Evolutionary conservation across 73 alveolate genomes (phyloP).

Genomic region (Durusdinium trenchii): DNA sequence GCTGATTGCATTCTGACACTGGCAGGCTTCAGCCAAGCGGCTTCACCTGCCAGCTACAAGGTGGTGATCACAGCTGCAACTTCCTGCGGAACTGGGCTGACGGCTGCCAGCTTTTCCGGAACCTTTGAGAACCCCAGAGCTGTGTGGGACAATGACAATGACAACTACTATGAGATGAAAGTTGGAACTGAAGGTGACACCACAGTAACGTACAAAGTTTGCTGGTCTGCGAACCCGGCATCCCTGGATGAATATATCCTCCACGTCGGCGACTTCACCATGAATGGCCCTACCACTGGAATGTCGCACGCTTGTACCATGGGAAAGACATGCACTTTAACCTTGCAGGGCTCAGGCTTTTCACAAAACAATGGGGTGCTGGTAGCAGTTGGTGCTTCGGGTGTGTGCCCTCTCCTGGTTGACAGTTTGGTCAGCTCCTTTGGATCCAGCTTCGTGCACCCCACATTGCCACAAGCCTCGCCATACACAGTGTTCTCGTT

Average conservation of each 20-base stretch:
- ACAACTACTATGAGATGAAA: constrained; percentile 80
- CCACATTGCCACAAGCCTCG: constrained; percentile 52
- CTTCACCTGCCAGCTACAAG: constrained; percentile 58
- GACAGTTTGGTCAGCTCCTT: constrained; percentile 58
- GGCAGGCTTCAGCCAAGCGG: constrained; percentile 73
- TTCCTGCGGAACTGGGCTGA: constrained; percentile 40
- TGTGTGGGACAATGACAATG: constrained; percentile 88
- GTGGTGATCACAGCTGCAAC: constrained; percentile 9
- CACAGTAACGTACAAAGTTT: constrained; percentile 42
- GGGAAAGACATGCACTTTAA: constrained; percentile 49
- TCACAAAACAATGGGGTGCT: constrained; percentile 21
- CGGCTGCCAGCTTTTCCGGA: constrained; percentile 64
- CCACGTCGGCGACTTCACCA: constrained; percentile 67
- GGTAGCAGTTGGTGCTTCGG: constrained; percentile 20
- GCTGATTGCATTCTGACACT: constrained; percentile 39
- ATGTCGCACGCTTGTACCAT: constrained; percentile 72
- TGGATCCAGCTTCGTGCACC: constrained; percentile 54
- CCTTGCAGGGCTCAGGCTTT: constrained; percentile 55
- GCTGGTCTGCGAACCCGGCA: constrained; percentile 83
- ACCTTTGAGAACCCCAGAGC: constrained; percentile 66
- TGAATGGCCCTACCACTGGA: constrained; percentile 79
- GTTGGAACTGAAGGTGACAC: constrained; percentile 51
- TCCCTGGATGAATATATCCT: constrained; percentile 57
- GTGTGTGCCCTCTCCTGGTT: constrained; percentile 32
- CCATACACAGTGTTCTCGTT: constrained; percentile 51